Evolutionary conservation across 768 basidiomycete genomes (phyloP), one percentile per base, ranked within the genome.

Genomic region (Tylopilus rubrobrunneus): DNA sequence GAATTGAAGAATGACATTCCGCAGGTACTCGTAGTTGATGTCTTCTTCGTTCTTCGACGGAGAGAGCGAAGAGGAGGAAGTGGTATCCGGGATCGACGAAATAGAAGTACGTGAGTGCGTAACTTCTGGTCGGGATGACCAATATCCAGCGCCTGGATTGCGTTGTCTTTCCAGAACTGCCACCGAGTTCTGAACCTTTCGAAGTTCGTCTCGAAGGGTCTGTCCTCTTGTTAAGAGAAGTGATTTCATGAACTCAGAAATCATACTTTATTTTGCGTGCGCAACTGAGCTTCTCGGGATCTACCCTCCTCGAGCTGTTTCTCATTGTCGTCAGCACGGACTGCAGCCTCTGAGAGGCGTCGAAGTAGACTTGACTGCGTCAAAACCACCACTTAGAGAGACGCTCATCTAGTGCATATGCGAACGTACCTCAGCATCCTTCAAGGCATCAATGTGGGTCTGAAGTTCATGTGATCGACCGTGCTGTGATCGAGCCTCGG

Each of bases 1-100:
- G 74, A 99, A 99, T 68, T 98, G 97, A 44, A 99, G 70, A 52
- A 98, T 92, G 31, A 98, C 89, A 69, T 98, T 98, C 53, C 97
- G 80, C 44, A 99, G 71, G 71, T 99, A 99, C 72, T 98, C 97
- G 8, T 96, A 74, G 64, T 96, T 98, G 51, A 98, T 82, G 56
- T 96, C 96, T 65, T 96, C 95, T 42, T 98, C 94, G 11, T 80
- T 81, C 51, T 74, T 78, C 10, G 59, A 59, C 11, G 29, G 48
- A 31, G 67, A 59, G 2, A 67, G 65, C n/a, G 69, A 65, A 14
- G 74, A 68, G 28, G 59, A 49, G 29, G 73, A 69, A 28, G 77
- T 69, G 0, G 72, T 60, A 19, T 76, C 71, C 14, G 79, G 71
- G n/a, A 70, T 72, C 7, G 78, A 74, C 15, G 81, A 71, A 37